A percentile compares a stretch with the other conserved stretches of the same genome.
phyloP scores from a whole-genome alignment of 495 filamentous ascomycete genomes.

The Mytilinidion resinicola region DNA sequence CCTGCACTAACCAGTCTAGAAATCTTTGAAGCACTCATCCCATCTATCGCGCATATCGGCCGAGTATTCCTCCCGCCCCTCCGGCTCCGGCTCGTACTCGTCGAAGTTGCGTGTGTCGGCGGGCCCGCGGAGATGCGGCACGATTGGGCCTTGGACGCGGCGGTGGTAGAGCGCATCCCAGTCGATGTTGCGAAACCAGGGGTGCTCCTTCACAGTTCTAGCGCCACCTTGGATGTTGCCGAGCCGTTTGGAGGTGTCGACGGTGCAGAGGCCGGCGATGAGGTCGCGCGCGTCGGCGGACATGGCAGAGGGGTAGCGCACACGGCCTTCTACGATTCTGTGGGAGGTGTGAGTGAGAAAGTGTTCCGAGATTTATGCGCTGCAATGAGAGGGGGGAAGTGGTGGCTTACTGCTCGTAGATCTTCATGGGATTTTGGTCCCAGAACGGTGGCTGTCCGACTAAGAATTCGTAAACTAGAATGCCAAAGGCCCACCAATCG shows the following conservation, averaged over 20 bases:
- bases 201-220: conserved; percentile 72
- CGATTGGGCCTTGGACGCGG: conserved; percentile 70
- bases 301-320: conserved; percentile 65
- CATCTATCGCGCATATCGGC: conserved; percentile 68
- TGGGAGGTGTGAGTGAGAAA: neutral
- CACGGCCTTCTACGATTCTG: conserved; percentile 68
- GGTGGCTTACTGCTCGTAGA: conserved; percentile 71
- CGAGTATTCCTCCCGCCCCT: conserved; percentile 56
- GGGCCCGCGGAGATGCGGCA: conserved; percentile 70
- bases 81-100: conserved; percentile 63
- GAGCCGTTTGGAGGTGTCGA: conserved; percentile 77
- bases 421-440: conserved; percentile 92
- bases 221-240: conserved; percentile 86
- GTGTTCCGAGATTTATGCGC: neutral
- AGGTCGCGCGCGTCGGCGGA: conserved; percentile 73
- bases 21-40: conserved; percentile 73
- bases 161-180: conserved; percentile 75
- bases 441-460: conserved; percentile 96
- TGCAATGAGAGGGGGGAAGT: neutral
- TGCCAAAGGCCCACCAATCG: conserved; percentile 99
- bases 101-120: conserved; percentile 91
- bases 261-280: conserved; percentile 78
- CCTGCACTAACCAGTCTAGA: conserved; percentile 39
- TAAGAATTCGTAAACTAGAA: conserved; percentile 92
- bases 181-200: conserved; percentile 75